A percentile compares a stretch with the other conserved stretches of the same genome.
phyloP scores from a whole-genome alignment of 352 stramenopile genomes.

The Pythium vanterpoolii region DNA sequence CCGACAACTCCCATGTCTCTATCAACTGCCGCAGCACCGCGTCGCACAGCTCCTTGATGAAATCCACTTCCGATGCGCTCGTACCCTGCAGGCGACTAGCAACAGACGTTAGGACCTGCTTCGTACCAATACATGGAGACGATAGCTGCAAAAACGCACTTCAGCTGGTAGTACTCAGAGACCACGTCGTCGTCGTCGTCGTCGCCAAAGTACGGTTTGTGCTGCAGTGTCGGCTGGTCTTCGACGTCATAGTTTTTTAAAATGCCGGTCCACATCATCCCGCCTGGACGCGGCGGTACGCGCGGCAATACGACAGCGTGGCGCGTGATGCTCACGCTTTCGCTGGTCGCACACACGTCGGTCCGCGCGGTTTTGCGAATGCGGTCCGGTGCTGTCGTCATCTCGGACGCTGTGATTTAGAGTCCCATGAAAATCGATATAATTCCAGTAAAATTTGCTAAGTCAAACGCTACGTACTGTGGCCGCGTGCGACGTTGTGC shows the following conservation, averaged over 20 bases:
- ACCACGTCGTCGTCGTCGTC: conserved; percentile 85
- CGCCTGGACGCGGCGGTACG: conserved; percentile 43
- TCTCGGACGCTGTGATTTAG: conserved; percentile 42
- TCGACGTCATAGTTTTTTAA: conserved; percentile 83
- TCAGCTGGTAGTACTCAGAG: conserved; percentile 82
- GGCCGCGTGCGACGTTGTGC: conserved; percentile 34
- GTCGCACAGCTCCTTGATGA: conserved; percentile 71
- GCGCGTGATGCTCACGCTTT: conserved; percentile 33
- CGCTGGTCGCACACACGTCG: conserved; percentile 19
- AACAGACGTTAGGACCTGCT: neutral
- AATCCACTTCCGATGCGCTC: conserved; percentile 66
- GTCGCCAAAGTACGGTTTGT: conserved; percentile 67
- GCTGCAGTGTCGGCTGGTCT: conserved; percentile 81
- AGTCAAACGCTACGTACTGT: conserved; percentile 36
- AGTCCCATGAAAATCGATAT: neutral
- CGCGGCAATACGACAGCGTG: conserved; percentile 45
- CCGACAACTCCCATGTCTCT: conserved; percentile 65
- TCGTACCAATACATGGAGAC: neutral
- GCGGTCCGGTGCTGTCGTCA: conserved; percentile 21
- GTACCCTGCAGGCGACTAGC: conserved; percentile 49
- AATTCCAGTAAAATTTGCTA: too few relatives aligned
- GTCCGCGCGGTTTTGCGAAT: conserved; percentile 21
- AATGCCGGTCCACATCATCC: conserved; percentile 78
- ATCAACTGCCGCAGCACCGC: conserved; percentile 59
- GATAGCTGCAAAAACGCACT: conserved; percentile 32